Conservation (phyloP, 2,329 filamentous ascomycete genomes). For the Chalara sp. region DNA sequence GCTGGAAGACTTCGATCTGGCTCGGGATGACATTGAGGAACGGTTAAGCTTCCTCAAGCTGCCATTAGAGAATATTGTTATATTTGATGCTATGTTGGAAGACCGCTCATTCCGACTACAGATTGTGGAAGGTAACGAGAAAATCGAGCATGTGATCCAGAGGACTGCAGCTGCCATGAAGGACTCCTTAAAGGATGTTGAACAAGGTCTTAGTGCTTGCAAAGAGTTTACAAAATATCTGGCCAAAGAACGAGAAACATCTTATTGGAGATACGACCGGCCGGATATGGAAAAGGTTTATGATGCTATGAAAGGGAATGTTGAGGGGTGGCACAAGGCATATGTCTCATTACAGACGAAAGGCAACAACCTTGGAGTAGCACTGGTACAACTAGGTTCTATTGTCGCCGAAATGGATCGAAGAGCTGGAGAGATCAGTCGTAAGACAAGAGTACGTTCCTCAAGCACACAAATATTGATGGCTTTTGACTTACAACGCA, state of each 20-base stretch:
- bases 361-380: slow-evolving; percentile 60
- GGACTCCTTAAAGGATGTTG: slow-evolving; percentile 71
- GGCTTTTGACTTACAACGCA: slow-evolving; percentile 2
- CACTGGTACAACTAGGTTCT: slow-evolving; percentile 65
- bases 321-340: slow-evolving; percentile 81
- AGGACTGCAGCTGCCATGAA: slow-evolving; percentile 70
- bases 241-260: slow-evolving; percentile 53
- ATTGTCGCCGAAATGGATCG: slow-evolving; percentile 83
- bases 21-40: slow-evolving; percentile 70
- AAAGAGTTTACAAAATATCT: slow-evolving; percentile 74
- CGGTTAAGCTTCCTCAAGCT: slow-evolving; percentile 74
- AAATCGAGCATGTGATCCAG: slow-evolving; percentile 83
- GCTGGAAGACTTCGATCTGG: slow-evolving; percentile 75
- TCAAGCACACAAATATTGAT: neutral
- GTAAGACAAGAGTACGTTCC: slow-evolving; percentile 62
- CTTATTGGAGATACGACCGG: slow-evolving; percentile 54
- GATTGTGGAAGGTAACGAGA: slow-evolving; percentile 81
- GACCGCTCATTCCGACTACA: slow-evolving; percentile 76
- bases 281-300: slow-evolving; percentile 65
- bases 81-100: slow-evolving; percentile 83
- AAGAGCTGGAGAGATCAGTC: slow-evolving; percentile 76
- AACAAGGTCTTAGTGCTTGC: slow-evolving; percentile 69
- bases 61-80: slow-evolving; percentile 72
- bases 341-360: slow-evolving; percentile 70
- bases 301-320: slow-evolving; percentile 85